Base-by-base conservation (phyloP, 2,329 filamentous ascomycete genomes). In the Aurifilum marmelostoma region DNA sequence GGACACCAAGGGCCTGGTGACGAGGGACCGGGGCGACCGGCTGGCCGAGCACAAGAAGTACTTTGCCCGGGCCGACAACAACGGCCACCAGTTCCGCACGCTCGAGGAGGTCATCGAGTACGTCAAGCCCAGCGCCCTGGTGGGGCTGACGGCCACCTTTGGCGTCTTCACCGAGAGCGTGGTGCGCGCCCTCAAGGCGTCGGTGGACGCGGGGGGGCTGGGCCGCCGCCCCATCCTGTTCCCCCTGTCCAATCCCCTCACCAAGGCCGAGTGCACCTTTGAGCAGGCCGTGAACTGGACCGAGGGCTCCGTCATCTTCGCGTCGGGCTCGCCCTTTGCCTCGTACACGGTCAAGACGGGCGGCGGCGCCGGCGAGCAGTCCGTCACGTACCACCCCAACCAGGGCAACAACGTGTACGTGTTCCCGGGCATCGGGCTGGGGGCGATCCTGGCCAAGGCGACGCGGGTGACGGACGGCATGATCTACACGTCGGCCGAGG, bases 221-320 rank as follows among this genome's bases (percentile, higher is more conserved):
- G 94, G 94, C 80, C 88, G 94, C 72, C 86, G 89, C 72, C 94
- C 96, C 71, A 95, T 97, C 77, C 91, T 97, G 76, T 98, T 99
- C 89, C 95, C 95, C 67, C 90, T 99, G 58, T 97, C 93, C 81
- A 98, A 99, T 84, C 96, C 96, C 63, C 90, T 94, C 65, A 94
- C 91, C 82, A 97, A 98, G 85, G 97, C 95, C 11, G 96, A 99
- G 83, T 98, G 96, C 84, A 97, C 93, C 21, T 98, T 97, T 76
- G 94, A 97, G 84, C 92, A 96, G 77, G 96, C 96, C 21, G 87
- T 98, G 76, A 88, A 89, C 76, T 90, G 95, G 89, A 98, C 95
- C 14, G 92, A 98, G 69, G 95, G 95, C 71, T 92, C 90, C 67
- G 94, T 90, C 75, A 89, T 99, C 78, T 99, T 99, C 77, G 96